Percentiles rank a stretch among this genome's conserved stretches.
phyloP scores from a whole-genome alignment of 371 early-diverging fungal genomes.

The Actinomucor elegans region DNA sequence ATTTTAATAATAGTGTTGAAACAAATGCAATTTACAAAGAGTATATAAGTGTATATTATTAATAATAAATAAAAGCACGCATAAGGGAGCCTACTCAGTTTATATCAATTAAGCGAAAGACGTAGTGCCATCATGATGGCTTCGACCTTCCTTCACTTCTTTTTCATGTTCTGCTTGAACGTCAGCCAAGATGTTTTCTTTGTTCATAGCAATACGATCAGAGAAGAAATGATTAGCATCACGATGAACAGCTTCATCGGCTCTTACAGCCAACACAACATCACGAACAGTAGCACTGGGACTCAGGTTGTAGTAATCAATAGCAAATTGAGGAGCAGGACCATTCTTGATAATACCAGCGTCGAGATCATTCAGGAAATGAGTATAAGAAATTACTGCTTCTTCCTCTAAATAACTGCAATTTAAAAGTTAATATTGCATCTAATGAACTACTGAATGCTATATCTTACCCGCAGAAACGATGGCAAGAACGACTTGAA shows the following conservation, averaged over 20 bases:
- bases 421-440: too few relatives aligned
- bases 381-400: slow-evolving; percentile 92
- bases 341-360: slow-evolving; percentile 68
- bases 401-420: slow-evolving; percentile 91
- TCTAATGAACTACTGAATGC: too few relatives aligned
- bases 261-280: slow-evolving; percentile 92
- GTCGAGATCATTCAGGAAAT: slow-evolving; percentile 88
- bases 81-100: too few relatives aligned
- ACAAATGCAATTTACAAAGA: too few relatives aligned
- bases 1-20: too few relatives aligned
- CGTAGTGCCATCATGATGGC: too few relatives aligned
- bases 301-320: slow-evolving; percentile 89
- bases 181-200: slow-evolving; percentile 21
- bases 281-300: slow-evolving; percentile 85
- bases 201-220: slow-evolving; percentile 45
- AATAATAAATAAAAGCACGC: too few relatives aligned
- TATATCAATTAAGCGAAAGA: too few relatives aligned
- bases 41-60: too few relatives aligned
- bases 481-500: slow-evolving; percentile 84
- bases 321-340: slow-evolving; percentile 79
- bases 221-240: slow-evolving; percentile 93
- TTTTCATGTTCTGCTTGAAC: slow-evolving; percentile 3
- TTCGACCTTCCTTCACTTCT: neutral
- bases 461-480: too few relatives aligned
- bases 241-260: slow-evolving; percentile 95